Evolutionary conservation across 1,139 yeast species (phyloP), one percentile per base, ranked within the genome.

Genomic region (Torulaspora pretoriensis): DNA sequence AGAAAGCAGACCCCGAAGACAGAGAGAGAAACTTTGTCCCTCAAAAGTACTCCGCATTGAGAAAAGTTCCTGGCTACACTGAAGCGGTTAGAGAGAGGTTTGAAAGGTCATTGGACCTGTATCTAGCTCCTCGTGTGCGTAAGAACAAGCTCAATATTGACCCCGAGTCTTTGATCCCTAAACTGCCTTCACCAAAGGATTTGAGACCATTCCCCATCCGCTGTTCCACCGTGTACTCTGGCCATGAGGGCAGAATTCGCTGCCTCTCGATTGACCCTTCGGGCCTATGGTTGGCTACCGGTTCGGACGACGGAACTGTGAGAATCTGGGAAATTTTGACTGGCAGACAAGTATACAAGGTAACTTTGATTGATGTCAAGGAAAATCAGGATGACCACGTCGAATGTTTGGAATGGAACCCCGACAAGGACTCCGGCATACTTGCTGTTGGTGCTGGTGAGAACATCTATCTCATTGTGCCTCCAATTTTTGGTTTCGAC

Each of bases 161-260:
- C 60, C 98, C 98, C 4, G 98, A 92, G 54, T 85, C 96, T 40
- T 77, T 92, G 62, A 82, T 92, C 55, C 99, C 99, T 9, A 96
- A 92, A 59, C 75, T 92, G 56, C 99, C 98, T 39, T 87, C 96
- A 29, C 98, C 98, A 49, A 83, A 88, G 69, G 98, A 92, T 67
- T 75, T 92, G 59, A 80, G 96, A 65, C 99, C 99, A n/a, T 92
- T 94, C 81, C 99, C 99, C 36, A 87, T 89, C 62, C 80, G 82
- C 63, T 82, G 94, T 57, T 84, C 97, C 3, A 89, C 96, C 3
- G 68, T 81, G 2, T 92, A 80, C 66, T 74, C 74, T 51, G 98
- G 98, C 26, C 98, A 92, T 63, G 69, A 71, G 35, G 95, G 84
- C 40, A 83, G 83, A 59, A 82, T 94, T 42, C 81, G 98, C 66